Evolutionary conservation across 768 basidiomycete species (phyloP).

Genomic region (Symmetrospora coprosmae): DNA sequence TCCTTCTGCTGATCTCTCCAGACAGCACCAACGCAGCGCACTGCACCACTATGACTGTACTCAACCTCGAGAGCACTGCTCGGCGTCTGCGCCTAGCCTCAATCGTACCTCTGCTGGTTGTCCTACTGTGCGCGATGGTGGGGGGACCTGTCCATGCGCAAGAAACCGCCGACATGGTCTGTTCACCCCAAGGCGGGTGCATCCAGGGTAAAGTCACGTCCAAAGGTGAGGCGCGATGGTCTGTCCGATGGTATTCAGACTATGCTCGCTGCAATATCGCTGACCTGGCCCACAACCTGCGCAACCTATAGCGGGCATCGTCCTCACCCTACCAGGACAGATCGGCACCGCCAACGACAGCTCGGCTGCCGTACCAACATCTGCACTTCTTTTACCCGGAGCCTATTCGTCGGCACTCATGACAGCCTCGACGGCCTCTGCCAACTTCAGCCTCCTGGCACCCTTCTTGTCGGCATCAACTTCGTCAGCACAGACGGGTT

Average conservation of each 20-base stretch:
- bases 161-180: slow-evolving; percentile 12
- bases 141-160: too few species aligned
- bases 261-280: background rate
- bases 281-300: background rate
- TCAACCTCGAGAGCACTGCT: too few species aligned
- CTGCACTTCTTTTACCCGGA: slow-evolving; percentile 1
- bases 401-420: background rate
- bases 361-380: background rate
- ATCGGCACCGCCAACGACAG: background rate
- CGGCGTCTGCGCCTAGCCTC: too few species aligned
- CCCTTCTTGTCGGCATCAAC: background rate
- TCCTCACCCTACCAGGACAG: background rate
- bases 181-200: slow-evolving; percentile 1
- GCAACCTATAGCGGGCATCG: background rate
- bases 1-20: too few species aligned
- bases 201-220: slow-evolving; percentile 5
- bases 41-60: too few species aligned
- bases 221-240: background rate
- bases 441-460: background rate
- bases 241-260: background rate
- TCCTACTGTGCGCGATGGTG: too few species aligned
- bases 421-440: background rate
- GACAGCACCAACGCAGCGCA: too few species aligned
- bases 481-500: background rate
- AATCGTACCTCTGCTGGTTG: too few species aligned